A percentile compares a stretch with the other conserved stretches of the same genome.
Evolutionary conservation across 805 yeast genomes (phyloP).

Genomic region (Yarrowia bubula): DNA sequence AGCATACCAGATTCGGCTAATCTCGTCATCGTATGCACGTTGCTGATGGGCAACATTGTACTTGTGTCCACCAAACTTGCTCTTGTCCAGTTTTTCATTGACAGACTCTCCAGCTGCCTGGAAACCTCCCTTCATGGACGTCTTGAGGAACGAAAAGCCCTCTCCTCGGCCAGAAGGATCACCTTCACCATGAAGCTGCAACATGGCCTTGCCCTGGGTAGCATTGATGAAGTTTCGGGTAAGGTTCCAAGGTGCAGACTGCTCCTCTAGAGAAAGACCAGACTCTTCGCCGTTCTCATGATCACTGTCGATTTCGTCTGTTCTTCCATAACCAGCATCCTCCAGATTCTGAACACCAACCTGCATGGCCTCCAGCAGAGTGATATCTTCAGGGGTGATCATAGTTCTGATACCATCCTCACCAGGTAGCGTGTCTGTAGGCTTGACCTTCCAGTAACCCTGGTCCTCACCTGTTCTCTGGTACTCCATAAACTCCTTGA

Average conservation of each 20-base stretch:
- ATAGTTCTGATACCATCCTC: conserved; percentile 76
- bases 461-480: conserved; percentile 93
- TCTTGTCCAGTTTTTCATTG: conserved; percentile 44
- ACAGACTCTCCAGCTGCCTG: conserved; percentile 44
- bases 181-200: conserved; percentile 90
- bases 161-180: conserved; percentile 92
- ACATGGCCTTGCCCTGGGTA: conserved; percentile 95
- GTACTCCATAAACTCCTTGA: conserved; percentile 97
- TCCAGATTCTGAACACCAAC: conserved; percentile 86
- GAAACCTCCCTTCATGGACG: conserved; percentile 96
- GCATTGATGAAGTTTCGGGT: conserved; percentile 88
- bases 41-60: conserved; percentile 84
- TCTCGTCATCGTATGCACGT: conserved; percentile 86
- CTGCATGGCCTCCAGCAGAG: conserved; percentile 86
- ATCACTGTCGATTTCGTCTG: conserved; percentile 35
- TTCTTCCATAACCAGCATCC: conserved; percentile 61
- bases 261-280: conserved; percentile 67
- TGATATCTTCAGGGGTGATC: conserved; percentile 88
- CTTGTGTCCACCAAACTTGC: conserved; percentile 60
- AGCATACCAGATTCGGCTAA: conserved; percentile 82
- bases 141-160: conserved; percentile 80
- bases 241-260: conserved; percentile 91
- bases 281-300: conserved; percentile 42
- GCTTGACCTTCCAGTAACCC: conserved; percentile 88
- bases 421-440: conserved; percentile 61